Base-by-base conservation (phyloP, 202 grass and related monocot genomes). In the Panicum hallii region DNA sequence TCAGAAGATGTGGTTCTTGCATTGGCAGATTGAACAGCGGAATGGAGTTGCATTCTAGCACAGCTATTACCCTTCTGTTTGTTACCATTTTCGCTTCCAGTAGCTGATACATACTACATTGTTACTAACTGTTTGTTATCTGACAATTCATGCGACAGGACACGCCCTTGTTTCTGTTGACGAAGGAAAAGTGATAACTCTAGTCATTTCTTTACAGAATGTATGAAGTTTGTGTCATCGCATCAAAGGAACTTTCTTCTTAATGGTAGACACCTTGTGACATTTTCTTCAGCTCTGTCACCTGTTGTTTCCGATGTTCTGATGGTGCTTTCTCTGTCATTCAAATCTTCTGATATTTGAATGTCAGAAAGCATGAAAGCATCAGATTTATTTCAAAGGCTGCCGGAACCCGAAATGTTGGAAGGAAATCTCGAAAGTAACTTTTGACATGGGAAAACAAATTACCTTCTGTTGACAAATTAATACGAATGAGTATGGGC, bases 311-410 rank as follows among this genome's bases (percentile, higher is more conserved):
- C 5, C 3, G 26, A 26, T 54, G 3, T 41, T 76, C 38, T 76
- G 11, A 60, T 75, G 30, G 9, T 11, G 72, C 2, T 3, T 22
- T 38, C 19, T 53, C 4, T 58, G 36, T 1, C 54, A 26, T 16
- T 60, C 13, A 16, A 43, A 58, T 76, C 19, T 9, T 42, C 53
- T 2, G 9, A 58, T 10, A 28, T 44, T 77, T 61, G 1, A 44
- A 23, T 77, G 74, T 30, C n/a, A 77, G 73, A 61, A 45, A 44
- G 6, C 55, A 77, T 61, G 12, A 42, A 58, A 75, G 20, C 42
- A 46, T 26, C 44, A 13, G 41, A 14, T 23, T 67, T 9, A 28
- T 15, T 55, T 55, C 53, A 55, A 20, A 50, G 46, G 26, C 7
- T 50, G 47, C 28, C 7, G 28, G 7, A 52, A 5, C 45, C 47